Base-by-base conservation (phyloP, 1,139 yeast species). In the Kodamaea ohmeri region DNA sequence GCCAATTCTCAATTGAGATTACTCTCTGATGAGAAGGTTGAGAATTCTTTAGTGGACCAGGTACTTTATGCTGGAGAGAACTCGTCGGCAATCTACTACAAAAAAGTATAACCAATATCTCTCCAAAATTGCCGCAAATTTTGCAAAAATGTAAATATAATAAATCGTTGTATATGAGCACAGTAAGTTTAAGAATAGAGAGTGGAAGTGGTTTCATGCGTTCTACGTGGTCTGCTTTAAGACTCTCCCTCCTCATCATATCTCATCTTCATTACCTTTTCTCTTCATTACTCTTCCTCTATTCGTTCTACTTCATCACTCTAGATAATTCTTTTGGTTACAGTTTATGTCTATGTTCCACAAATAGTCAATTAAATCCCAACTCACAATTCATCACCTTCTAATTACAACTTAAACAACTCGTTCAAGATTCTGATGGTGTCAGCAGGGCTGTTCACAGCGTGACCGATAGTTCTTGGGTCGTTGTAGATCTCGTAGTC, bases 401-500 rank as follows among this genome's bases (percentile, higher is more conserved):
- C 18, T 25, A 25, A 36, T 42, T 63, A 55, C 55, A 71, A 69
- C 43, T 70, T 58, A 67, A 92, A 92, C 45, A 84, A 58, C 63
- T 92, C 96, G 61, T 80, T 84, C 67, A 94, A 80, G 67, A 86
- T 83, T 52, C 67, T 77, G 53, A 80, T 80, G 53, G 99, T 92
- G 63, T 94, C 98, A 33, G 67, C 84, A 49, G 99, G 99, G 52
- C 76, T 71, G 55, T 76, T 73, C 52, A 92, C 97, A 44, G 97
- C 80, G 60, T 94, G 97, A 52, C 98, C 99, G 52, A 86, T 82
- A 52, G 96, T 89, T 78, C 98, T 85, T 41, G 74, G 67, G 65
- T 94, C 98, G 53, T 65, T 72, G 75, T 84, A 94, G 64, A 92
- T 92, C 76, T 94, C 98, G 68, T 83, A 92, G 72, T 92, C 99